Percentiles rank a stretch among this genome's conserved stretches.
Conservation (phyloP, 2,329 filamentous ascomycete genomes). For the Dactylonectria macrodidyma region DNA sequence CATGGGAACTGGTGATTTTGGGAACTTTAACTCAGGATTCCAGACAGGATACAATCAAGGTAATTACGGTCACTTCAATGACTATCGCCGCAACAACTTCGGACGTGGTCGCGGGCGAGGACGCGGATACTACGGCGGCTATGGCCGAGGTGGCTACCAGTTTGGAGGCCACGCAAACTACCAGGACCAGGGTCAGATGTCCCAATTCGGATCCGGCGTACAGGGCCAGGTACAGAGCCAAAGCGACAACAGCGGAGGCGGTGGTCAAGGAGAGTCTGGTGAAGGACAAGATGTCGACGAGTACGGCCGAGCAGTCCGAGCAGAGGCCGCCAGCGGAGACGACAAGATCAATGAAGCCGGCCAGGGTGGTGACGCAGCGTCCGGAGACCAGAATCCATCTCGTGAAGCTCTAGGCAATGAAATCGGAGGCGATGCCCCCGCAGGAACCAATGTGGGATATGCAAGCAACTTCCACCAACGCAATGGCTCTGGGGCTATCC, state of each 20-base stretch:
- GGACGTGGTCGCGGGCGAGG: slow-evolving; percentile 77
- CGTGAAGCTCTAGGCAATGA: slow-evolving; percentile 52
- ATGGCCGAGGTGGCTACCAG: slow-evolving; percentile 70
- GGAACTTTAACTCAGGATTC: slow-evolving; percentile 83
- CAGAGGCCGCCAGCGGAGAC: slow-evolving; percentile 34
- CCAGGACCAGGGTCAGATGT: slow-evolving; percentile 52
- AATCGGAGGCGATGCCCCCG: slow-evolving; percentile 40
- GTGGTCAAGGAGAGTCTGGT: slow-evolving; percentile 37
- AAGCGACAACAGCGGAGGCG: slow-evolving; percentile 30
- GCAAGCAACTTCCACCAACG: slow-evolving; percentile 35
- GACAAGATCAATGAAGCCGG: slow-evolving; percentile 26
- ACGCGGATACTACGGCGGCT: slow-evolving; percentile 71
- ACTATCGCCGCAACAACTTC: slow-evolving; percentile 79
- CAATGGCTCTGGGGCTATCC: slow-evolving; percentile 47
- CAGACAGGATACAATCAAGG: slow-evolving; percentile 85
- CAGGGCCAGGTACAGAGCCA: slow-evolving; percentile 43
- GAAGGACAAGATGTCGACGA: slow-evolving; percentile 56
- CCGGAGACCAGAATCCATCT: slow-evolving; percentile 38
- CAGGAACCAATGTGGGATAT: slow-evolving; percentile 38
- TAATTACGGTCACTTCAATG: slow-evolving; percentile 89
- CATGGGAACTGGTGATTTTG: slow-evolving; percentile 86
- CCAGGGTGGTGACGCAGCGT: slow-evolving; percentile 36
- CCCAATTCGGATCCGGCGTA: slow-evolving; percentile 47
- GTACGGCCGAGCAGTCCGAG: slow-evolving; percentile 55
- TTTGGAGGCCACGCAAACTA: slow-evolving; percentile 58